A percentile compares a stretch with the other conserved stretches of the same genome.
Evolutionary conservation across 768 basidiomycete genomes (phyloP).

Genomic region (Scleroderma citrinum): DNA sequence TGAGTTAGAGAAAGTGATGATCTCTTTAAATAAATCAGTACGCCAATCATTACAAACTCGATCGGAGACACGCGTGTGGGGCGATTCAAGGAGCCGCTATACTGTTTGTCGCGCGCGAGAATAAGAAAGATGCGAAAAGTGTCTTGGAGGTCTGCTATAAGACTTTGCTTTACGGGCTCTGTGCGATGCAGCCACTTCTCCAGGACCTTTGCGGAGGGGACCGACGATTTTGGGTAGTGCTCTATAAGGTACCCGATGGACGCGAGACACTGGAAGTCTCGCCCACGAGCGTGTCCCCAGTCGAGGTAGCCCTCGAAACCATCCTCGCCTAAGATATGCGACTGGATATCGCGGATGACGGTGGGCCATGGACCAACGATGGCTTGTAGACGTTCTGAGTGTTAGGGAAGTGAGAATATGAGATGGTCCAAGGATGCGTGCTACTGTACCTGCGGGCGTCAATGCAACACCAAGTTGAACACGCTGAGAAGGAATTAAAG

Average conservation of each 20-base stretch:
- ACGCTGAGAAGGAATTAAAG: slow-evolving; percentile 27
- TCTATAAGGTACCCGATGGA: slow-evolving; percentile 31
- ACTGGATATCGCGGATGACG: slow-evolving; percentile 37
- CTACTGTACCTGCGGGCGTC: slow-evolving; percentile 38
- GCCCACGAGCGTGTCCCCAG: slow-evolving; percentile 40
- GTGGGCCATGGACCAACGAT: slow-evolving; percentile 42
- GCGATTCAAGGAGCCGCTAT: slow-evolving; percentile 27
- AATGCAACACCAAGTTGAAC: slow-evolving; percentile 49
- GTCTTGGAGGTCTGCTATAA: slow-evolving; percentile 24
- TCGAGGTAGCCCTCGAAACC: slow-evolving; percentile 35
- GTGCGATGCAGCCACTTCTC: slow-evolving; percentile 34
- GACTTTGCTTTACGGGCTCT: slow-evolving; percentile 20
- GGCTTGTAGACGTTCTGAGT: slow-evolving; percentile 44
- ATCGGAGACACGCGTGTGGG: slow-evolving; percentile 36
- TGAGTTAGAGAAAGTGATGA: slow-evolving; percentile 31
- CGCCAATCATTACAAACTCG: slow-evolving; percentile 41
- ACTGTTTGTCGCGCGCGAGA: slow-evolving; percentile 29
- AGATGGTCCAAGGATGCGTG: neutral
- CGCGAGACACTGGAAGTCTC: slow-evolving; percentile 42
- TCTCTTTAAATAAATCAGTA: slow-evolving; percentile 35
- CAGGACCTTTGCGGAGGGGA: slow-evolving; percentile 23
- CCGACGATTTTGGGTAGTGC: slow-evolving; percentile 21
- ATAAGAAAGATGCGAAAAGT: slow-evolving; percentile 31
- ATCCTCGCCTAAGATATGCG: slow-evolving; percentile 28
- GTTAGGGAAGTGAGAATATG: neutral